Evolutionary conservation across 2,329 filamentous ascomycete genomes (phyloP).

Genomic region (Sporothrix globosa): DNA sequence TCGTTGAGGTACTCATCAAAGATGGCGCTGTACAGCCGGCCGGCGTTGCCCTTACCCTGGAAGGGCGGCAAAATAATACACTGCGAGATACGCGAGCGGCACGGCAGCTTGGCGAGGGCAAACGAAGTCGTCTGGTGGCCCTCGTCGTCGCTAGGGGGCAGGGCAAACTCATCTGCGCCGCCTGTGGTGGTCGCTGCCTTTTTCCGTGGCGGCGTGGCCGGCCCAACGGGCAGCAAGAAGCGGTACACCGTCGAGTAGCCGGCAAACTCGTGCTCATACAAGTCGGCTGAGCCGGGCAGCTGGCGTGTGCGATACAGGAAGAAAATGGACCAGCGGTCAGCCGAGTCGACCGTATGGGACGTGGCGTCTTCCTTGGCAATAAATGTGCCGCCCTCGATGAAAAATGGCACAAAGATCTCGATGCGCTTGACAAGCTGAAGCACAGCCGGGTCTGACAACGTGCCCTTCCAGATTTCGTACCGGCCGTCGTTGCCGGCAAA

Average conservation of each 20-base stretch:
- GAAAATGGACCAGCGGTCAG: constrained; percentile 89
- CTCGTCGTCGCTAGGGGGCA: constrained; percentile 37
- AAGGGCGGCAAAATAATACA: constrained; percentile 89
- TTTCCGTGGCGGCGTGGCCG: constrained; percentile 49
- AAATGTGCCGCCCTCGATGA: constrained; percentile 88
- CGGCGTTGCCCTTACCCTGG: constrained; percentile 78
- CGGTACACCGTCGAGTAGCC: constrained; percentile 91
- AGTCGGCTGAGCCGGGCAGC: constrained; percentile 46
- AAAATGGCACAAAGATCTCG: constrained; percentile 81
- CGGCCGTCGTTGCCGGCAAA: constrained; percentile 63
- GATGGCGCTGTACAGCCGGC: constrained; percentile 78
- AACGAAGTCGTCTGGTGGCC: constrained; percentile 36
- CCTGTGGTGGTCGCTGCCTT: constrained; percentile 17
- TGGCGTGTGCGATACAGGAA: constrained; percentile 69
- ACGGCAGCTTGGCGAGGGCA: constrained; percentile 65
- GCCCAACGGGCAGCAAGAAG: constrained; percentile 74
- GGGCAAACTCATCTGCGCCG: constrained; percentile 45
- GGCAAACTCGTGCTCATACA: constrained; percentile 74
- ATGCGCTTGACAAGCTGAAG: constrained; percentile 75
- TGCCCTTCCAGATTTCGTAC: constrained; percentile 86
- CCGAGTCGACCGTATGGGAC: constrained; percentile 54
- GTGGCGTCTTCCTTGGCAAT: constrained; percentile 63
- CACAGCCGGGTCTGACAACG: constrained; percentile 69
- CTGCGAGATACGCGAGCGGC: constrained; percentile 85
- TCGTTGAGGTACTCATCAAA: constrained; percentile 70